These are phyloP conservation scores for Aspergillus nanangensis DNA, from an alignment of 495 filamentous ascomycete genomes.

Conservation along the genomic window DNA sequence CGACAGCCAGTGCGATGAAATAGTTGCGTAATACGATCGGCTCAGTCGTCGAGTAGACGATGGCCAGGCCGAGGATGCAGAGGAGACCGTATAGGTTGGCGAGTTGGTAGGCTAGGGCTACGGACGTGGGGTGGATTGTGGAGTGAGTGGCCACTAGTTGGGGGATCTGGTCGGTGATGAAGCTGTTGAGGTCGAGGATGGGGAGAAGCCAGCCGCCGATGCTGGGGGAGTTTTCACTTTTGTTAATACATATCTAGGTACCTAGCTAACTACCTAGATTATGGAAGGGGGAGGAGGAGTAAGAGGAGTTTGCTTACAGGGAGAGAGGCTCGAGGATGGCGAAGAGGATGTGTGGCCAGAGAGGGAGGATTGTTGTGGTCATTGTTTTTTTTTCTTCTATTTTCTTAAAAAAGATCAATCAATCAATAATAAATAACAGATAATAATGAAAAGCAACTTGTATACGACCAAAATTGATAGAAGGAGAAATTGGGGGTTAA, in stretches of 20 bases:
- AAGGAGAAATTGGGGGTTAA: too few species aligned
- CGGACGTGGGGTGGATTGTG: conserved; percentile 35
- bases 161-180: conserved; percentile 58
- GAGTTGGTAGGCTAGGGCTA: conserved; percentile 55
- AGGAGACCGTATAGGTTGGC: conserved; percentile 65
- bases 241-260: too few species aligned
- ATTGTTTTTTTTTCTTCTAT: conserved; percentile 15
- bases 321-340: conserved; percentile 63
- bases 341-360: conserved; percentile 41
- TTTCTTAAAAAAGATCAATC: too few species aligned
- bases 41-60: conserved; percentile 61
- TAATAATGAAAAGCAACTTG: not conserved
- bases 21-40: conserved; percentile 63
- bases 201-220: conserved; percentile 54
- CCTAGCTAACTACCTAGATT: conserved; percentile 29
- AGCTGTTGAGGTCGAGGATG: conserved; percentile 51
- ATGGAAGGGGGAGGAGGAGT: not conserved
- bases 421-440: not conserved
- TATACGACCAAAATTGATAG: too few species aligned
- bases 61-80: conserved; percentile 54
- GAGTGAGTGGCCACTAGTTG: conserved; percentile 18
- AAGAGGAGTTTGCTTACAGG: conserved; percentile 42
- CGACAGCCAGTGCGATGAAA: conserved; percentile 58
- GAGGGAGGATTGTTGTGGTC: conserved; percentile 36
- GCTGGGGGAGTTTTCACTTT: too few species aligned